phyloP scores from a whole-genome alignment of 331 rosid genomes.

The Quercus tomentella region DNA sequence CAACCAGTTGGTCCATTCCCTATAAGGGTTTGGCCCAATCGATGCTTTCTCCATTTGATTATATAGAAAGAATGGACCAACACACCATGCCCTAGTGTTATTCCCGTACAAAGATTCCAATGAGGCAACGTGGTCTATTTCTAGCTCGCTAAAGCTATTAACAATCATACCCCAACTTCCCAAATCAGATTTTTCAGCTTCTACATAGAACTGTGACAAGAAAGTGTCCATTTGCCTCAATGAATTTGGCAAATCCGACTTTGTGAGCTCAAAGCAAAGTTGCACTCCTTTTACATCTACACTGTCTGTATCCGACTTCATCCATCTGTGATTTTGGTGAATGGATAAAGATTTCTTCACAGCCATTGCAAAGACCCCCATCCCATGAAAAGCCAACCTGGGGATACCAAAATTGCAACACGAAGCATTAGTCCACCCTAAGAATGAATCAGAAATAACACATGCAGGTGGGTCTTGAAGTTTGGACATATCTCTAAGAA shows the following conservation, averaged over 20 bases:
- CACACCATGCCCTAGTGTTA: constrained; percentile 12
- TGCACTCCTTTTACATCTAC: constrained; percentile 1
- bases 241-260: constrained; percentile 1
- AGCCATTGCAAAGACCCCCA: constrained; percentile 7
- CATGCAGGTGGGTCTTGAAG: constrained; percentile 10
- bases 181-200: constrained; percentile 20
- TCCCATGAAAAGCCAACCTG: constrained; percentile 2
- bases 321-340: neutral
- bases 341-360: constrained; percentile 10
- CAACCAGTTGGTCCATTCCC: constrained; percentile 1
- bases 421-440: constrained; percentile 14
- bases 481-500: neutral
- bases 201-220: neutral
- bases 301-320: neutral
- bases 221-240: neutral
- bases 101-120: constrained; percentile 14
- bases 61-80: constrained; percentile 20
- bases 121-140: neutral
- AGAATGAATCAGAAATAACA: constrained; percentile 25
- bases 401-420: constrained; percentile 6
- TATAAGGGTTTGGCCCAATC: neutral
- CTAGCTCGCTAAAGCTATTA: constrained; percentile 28
- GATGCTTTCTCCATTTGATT: neutral
- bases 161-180: constrained; percentile 28
- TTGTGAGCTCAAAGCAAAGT: neutral